These are phyloP conservation scores for Trichosanthes truncata DNA, from an alignment of 306 rosid species.

Conservation along the genomic window DNA sequence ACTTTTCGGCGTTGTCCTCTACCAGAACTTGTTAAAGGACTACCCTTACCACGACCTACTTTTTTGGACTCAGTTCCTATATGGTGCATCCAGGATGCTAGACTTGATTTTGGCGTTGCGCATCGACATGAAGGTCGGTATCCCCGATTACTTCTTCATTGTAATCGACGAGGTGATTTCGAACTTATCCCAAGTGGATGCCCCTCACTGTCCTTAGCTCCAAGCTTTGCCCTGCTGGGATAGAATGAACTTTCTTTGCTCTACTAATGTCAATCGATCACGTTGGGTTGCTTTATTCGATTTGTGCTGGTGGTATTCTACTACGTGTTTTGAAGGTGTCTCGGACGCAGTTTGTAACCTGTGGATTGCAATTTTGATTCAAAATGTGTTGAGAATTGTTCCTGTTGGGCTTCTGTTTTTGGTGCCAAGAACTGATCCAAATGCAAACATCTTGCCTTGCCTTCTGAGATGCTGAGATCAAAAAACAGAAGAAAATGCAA, in stretches of 20 bases:
- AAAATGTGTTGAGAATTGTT: constrained; percentile 47
- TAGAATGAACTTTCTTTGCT: constrained; percentile 85
- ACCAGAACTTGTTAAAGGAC: constrained; percentile 65
- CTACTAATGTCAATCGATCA: constrained; percentile 81
- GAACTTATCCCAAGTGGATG: too few species aligned
- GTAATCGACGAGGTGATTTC: constrained; percentile 68
- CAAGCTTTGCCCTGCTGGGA: constrained; percentile 79
- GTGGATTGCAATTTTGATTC: constrained; percentile 73
- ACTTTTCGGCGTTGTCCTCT: constrained; percentile 69
- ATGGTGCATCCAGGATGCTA: constrained; percentile 61
- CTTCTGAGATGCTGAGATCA: constrained; percentile 21
- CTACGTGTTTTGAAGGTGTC: constrained; percentile 63
- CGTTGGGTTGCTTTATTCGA: constrained; percentile 54
- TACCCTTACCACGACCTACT: constrained; percentile 67
- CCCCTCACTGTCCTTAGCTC: constrained; percentile 80
- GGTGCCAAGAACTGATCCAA: constrained; percentile 70
- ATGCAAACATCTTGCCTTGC: constrained; percentile 48
- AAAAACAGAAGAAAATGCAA: constrained; percentile 1
- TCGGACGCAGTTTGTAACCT: constrained; percentile 51
- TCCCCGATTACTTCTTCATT: constrained; percentile 69
- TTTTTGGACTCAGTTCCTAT: constrained; percentile 78
- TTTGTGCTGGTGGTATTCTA: constrained; percentile 74
- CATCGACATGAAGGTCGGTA: constrained; percentile 44
- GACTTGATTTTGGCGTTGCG: constrained; percentile 53
- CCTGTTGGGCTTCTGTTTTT: constrained; percentile 64